A percentile compares a stretch with the other conserved stretches of the same genome.
These are phyloP conservation scores for Lasiodiplodia theobromae DNA, from an alignment of 2,329 filamentous ascomycete genomes.

Conservation along the genomic window DNA sequence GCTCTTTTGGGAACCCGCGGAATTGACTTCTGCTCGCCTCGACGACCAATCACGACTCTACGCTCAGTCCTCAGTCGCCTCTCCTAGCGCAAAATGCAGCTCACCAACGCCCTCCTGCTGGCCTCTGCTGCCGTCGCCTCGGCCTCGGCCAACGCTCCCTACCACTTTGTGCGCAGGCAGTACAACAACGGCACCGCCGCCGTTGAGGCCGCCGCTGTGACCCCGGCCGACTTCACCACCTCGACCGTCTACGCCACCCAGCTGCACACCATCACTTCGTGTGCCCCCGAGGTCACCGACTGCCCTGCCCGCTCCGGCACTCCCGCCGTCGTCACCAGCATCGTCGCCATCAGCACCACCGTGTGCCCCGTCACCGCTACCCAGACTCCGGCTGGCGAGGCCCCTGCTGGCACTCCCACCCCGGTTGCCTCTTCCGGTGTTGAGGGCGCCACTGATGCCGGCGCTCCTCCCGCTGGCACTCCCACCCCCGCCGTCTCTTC, in stretches of 20 bases:
- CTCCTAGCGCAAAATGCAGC: conserved; percentile 38
- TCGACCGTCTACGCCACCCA: conserved; percentile 31
- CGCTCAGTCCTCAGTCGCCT: conserved; percentile 38
- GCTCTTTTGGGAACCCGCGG: conserved; percentile 45
- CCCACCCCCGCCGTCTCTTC: conserved; percentile 15
- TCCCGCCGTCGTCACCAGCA: conserved; percentile 31
- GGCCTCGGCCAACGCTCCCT: conserved; percentile 40
- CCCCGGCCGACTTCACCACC: conserved; percentile 26
- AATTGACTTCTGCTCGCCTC: conserved; percentile 43
- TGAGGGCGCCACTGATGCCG: neutral
- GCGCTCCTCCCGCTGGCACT: conserved; percentile 21
- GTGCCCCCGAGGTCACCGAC: conserved; percentile 30
- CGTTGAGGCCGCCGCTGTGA: conserved; percentile 24
- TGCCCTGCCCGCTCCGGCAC: conserved; percentile 31
- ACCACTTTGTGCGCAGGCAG: conserved; percentile 28
- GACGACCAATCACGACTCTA: conserved; percentile 33
- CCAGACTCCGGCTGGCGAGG: conserved; percentile 38
- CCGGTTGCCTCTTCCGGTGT: conserved; percentile 35
- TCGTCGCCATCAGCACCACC: conserved; percentile 46
- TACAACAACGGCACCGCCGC: conserved; percentile 29
- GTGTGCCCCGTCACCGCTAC: conserved; percentile 50
- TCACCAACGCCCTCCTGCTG: conserved; percentile 32
- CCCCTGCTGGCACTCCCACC: conserved; percentile 10
- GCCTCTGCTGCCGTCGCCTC: conserved; percentile 33
- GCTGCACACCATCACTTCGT: conserved; percentile 28